phyloP scores from a whole-genome alignment of 176 grass and related monocot genomes.

The Elaeis guineensis region DNA sequence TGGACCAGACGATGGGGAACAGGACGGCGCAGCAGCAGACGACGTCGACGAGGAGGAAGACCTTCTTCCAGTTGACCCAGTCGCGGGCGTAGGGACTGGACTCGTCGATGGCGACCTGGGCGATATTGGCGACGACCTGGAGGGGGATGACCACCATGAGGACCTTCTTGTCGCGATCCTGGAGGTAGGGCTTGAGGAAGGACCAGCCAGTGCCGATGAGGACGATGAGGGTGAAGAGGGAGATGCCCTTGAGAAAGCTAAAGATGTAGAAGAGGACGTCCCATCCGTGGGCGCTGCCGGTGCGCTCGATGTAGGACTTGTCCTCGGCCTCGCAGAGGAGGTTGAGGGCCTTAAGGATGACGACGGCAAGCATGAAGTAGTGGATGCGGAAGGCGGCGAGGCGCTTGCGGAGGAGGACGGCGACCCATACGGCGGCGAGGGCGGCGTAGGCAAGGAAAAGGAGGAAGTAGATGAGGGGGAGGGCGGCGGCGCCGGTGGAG shows the following conservation, averaged over 20 bases:
- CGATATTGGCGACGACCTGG: constrained; percentile 7
- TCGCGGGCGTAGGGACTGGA: background rate
- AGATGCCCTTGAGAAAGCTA: constrained; percentile 7
- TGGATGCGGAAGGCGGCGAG: background rate
- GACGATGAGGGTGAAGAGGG: constrained; percentile 14
- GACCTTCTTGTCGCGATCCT: constrained; percentile 2
- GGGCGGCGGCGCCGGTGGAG: background rate
- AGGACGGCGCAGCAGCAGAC: constrained; percentile 8
- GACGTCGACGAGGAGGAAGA: constrained; percentile 8
- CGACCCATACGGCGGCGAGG: background rate
- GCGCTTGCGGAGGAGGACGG: background rate
- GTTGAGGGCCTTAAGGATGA: constrained; percentile 13
- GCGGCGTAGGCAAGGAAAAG: too few species aligned
- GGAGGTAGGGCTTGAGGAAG: constrained; percentile 14
- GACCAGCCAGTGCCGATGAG: constrained; percentile 13
- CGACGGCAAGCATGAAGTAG: constrained; percentile 4
- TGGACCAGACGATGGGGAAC: constrained; percentile 14
- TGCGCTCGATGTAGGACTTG: constrained; percentile 12
- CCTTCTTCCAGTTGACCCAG: constrained; percentile 3
- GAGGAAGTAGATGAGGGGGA: background rate
- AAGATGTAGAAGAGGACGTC: constrained; percentile 15
- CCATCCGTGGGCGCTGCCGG: constrained; percentile 4
- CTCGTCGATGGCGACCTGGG: constrained; percentile 2
- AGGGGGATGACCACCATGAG: constrained; percentile 12
- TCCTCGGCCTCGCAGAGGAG: constrained; percentile 12